Conservation (phyloP, 768 basidiomycete species). For the Rhizopogon roseolus region DNA sequence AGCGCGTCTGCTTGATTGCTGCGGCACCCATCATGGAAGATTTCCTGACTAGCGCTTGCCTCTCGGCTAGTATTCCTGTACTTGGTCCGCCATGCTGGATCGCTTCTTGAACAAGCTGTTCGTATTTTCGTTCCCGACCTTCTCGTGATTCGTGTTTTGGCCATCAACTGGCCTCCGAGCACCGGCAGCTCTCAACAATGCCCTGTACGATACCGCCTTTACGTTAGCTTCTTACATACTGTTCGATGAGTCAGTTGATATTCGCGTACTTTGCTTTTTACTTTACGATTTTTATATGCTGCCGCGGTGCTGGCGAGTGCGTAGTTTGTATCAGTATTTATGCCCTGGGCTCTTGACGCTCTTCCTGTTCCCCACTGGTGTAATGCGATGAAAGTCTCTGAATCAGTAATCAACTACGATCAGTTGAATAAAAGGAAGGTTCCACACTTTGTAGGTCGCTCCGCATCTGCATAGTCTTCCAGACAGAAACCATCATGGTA, state of each 20-base stretch:
- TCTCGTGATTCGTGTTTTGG: background rate
- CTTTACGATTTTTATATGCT: background rate
- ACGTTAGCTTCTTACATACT: background rate
- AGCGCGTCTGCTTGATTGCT: slow-evolving; percentile 25
- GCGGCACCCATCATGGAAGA: slow-evolving; percentile 14
- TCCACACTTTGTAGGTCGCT: background rate
- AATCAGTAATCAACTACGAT: background rate
- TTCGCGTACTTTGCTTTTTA: background rate
- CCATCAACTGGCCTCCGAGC: background rate
- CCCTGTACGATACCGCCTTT: background rate
- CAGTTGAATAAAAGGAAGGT: background rate
- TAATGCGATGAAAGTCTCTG: background rate
- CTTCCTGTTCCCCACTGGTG: background rate
- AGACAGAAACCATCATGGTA: no score
- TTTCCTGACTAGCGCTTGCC: slow-evolving; percentile 9
- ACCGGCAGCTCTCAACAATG: background rate
- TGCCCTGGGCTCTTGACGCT: background rate
- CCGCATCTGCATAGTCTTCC: background rate
- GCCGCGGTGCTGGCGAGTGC: slow-evolving; percentile 11
- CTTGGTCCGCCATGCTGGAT: background rate
- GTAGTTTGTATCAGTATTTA: slow-evolving; percentile 4
- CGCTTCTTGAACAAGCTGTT: background rate
- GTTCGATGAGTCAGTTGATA: background rate
- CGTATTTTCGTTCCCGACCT: background rate
- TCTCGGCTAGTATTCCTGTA: background rate